Evolutionary conservation across 1,284 basidiomycete species (phyloP).

Genomic region (Sanguinoderma infundibulare): DNA sequence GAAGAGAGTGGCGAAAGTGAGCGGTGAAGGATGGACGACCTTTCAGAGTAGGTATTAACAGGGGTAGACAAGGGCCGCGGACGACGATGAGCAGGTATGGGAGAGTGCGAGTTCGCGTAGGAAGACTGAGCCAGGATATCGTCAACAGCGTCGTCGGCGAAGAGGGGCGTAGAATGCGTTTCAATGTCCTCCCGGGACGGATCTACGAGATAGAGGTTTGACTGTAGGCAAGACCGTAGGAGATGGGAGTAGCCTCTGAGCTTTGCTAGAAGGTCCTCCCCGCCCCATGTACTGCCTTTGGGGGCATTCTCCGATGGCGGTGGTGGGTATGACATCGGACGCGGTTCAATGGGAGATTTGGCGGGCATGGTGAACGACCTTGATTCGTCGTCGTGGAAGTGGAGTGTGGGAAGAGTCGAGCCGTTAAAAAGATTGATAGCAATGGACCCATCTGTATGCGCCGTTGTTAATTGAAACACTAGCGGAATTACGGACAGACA

Average conservation of each 20-base stretch:
- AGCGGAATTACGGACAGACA: constrained; percentile 15
- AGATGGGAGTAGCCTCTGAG: constrained; percentile 76
- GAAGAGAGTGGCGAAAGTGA: constrained; percentile 58
- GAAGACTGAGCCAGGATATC: constrained; percentile 81
- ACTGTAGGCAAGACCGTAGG: constrained; percentile 79
- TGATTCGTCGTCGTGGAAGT: constrained; percentile 97
- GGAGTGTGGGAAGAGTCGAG: constrained; percentile 86
- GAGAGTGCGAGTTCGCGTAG: constrained; percentile 76
- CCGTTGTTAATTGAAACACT: neutral
- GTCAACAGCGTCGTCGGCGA: constrained; percentile 82
- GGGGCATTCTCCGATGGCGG: constrained; percentile 52
- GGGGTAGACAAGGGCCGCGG: constrained; percentile 65
- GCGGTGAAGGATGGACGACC: constrained; percentile 79
- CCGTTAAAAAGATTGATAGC: constrained; percentile 89
- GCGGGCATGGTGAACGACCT: constrained; percentile 70
- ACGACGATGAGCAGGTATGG: constrained; percentile 80
- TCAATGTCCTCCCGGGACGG: constrained; percentile 91
- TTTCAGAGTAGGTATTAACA: constrained; percentile 63
- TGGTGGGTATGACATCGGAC: constrained; percentile 65
- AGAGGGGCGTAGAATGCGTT: constrained; percentile 82
- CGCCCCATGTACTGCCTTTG: constrained; percentile 66
- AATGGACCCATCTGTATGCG: constrained; percentile 66
- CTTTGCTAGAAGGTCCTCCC: constrained; percentile 82
- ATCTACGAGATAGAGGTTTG: constrained; percentile 88
- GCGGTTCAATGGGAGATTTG: constrained; percentile 38